Evolutionary conservation across 2,329 filamentous ascomycete species (phyloP).

Genomic region (Neonectria coccinea): DNA sequence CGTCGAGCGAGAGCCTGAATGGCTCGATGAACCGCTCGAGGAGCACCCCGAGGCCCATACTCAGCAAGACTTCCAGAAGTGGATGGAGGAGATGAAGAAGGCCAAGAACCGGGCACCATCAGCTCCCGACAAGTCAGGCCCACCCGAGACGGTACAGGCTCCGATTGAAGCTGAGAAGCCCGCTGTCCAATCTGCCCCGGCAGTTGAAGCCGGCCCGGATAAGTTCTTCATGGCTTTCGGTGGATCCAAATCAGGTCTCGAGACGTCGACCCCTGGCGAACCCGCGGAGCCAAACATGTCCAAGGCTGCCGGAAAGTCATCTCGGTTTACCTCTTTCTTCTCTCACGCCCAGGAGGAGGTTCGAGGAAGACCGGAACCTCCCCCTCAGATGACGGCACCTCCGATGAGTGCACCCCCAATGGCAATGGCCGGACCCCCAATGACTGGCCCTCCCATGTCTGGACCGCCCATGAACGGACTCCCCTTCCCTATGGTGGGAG

Average conservation of each 20-base stretch:
- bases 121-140: constrained; percentile 53
- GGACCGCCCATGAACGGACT: constrained; percentile 38
- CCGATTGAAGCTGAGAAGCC: constrained; percentile 62
- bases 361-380: constrained; percentile 62
- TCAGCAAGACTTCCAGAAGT: constrained; percentile 91
- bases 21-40: constrained; percentile 82
- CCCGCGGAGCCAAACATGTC: constrained; percentile 60
- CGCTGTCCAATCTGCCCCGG: constrained; percentile 69
- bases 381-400: constrained; percentile 54
- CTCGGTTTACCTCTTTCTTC: constrained; percentile 88
- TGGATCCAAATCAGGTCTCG: constrained; percentile 54
- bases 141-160: constrained; percentile 50
- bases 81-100: constrained; percentile 91
- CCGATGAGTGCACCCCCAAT: constrained; percentile 31
- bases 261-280: constrained; percentile 66
- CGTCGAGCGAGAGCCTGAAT: constrained; percentile 87
- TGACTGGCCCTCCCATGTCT: constrained; percentile 51
- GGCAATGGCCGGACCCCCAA: constrained; percentile 16
- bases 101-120: constrained; percentile 58
- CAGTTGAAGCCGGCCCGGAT: constrained; percentile 76
- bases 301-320: constrained; percentile 75
- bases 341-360: constrained; percentile 62
- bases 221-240: constrained; percentile 78
- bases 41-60: constrained; percentile 80
- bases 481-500: constrained; percentile 32